Percentiles rank a stretch among this genome's conserved stretches.
Conservation (phyloP, 2,329 filamentous ascomycete genomes). For the Fusarium sp. region DNA sequence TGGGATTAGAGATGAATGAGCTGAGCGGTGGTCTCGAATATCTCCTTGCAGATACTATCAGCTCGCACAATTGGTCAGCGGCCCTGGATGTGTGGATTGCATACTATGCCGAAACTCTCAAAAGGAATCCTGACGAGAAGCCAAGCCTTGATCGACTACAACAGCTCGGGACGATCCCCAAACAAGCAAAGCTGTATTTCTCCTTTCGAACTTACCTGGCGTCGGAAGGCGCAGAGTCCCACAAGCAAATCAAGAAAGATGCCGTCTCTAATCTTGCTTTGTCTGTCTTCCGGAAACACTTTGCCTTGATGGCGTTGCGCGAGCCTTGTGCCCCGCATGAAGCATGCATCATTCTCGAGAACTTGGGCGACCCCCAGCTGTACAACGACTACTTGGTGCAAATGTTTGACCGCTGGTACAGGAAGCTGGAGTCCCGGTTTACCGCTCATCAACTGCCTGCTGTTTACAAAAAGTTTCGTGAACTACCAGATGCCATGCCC, state of each 20-base stretch:
- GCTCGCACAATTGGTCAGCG: slow-evolving; percentile 48
- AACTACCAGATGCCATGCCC: slow-evolving; percentile 51
- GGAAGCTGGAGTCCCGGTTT: slow-evolving; percentile 42
- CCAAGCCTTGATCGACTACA: slow-evolving; percentile 32
- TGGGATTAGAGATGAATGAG: slow-evolving; percentile 48
- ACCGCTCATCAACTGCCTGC: slow-evolving; percentile 49
- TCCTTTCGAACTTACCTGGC: slow-evolving; percentile 48
- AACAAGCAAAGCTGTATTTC: slow-evolving; percentile 47
- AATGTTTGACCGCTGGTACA: slow-evolving; percentile 46
- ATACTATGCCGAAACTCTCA: slow-evolving; percentile 43
- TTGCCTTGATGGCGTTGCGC: slow-evolving; percentile 46
- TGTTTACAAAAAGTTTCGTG: slow-evolving; percentile 58
- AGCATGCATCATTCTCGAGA: slow-evolving; percentile 52
- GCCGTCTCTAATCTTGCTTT: slow-evolving; percentile 39
- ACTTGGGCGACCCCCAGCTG: slow-evolving; percentile 50
- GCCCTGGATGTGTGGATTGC: slow-evolving; percentile 51
- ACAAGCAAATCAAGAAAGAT: slow-evolving; percentile 39
- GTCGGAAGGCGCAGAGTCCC: slow-evolving; percentile 38
- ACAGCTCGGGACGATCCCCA: slow-evolving; percentile 41
- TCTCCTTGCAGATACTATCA: slow-evolving; percentile 54
- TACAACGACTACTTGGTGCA: slow-evolving; percentile 57
- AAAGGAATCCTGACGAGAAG: slow-evolving; percentile 2
- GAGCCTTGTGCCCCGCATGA: slow-evolving; percentile 48
- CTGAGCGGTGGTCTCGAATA: slow-evolving; percentile 55
- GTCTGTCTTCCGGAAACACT: slow-evolving; percentile 43